Percentiles rank a stretch among this genome's conserved stretches.
Conservation (phyloP, 73 alveolate genomes). For the Tetrahymena elliotti region DNA sequence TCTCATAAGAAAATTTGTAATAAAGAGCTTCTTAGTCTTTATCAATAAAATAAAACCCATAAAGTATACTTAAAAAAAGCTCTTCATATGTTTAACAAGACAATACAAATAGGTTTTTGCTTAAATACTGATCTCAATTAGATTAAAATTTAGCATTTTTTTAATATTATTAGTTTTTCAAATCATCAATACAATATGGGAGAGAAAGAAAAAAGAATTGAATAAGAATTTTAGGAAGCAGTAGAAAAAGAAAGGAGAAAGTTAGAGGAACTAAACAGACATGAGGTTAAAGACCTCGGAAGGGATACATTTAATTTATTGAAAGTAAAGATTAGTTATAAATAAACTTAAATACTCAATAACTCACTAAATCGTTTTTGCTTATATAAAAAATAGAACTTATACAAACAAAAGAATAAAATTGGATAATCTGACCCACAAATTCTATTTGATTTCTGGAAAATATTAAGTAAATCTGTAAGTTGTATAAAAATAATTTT, state of each 20-base stretch:
- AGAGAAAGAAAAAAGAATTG: background rate
- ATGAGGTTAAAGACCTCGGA: background rate
- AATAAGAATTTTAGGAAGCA: background rate
- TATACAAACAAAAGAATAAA: background rate
- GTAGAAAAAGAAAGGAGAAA: background rate
- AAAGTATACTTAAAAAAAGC: background rate
- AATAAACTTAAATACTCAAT: too few species aligned
- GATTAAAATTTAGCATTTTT: too few species aligned
- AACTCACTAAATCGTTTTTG: too few species aligned
- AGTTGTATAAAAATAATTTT: constrained; percentile 1
- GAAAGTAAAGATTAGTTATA: background rate
- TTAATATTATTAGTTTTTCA: background rate
- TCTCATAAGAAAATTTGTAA: background rate
- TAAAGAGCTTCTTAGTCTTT: background rate
- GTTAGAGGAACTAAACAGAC: background rate
- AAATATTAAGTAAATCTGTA: constrained; percentile 14
- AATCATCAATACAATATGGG: background rate
- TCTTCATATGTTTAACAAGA: background rate
- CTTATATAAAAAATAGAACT: background rate
- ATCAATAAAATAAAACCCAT: background rate
- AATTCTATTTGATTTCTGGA: constrained; percentile 39
- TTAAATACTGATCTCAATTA: too few species aligned
- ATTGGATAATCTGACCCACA: background rate
- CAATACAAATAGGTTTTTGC: background rate
- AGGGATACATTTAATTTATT: background rate